A percentile compares a stretch with the other conserved stretches of the same genome.
phyloP scores from a whole-genome alignment of 1,139 yeast genomes.

The Suhomyces ambrosiae region DNA sequence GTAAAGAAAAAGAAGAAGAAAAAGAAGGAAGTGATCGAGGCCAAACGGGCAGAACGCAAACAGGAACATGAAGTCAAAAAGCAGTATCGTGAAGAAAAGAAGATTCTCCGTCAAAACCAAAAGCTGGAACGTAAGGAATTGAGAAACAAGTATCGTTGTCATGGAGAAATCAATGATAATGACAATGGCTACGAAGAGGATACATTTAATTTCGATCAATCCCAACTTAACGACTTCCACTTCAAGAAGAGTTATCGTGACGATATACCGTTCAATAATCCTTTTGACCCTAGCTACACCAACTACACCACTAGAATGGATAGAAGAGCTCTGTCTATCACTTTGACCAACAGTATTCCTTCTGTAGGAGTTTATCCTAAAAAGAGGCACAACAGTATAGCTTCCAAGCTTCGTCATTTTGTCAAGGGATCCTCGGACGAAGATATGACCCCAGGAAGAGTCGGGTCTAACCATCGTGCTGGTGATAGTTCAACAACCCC shows the following conservation, averaged over 20 bases:
- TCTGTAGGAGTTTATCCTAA: not conserved
- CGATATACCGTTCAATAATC: conserved; percentile 1
- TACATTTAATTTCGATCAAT: conserved; percentile 1
- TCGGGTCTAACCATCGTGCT: conserved; percentile 2
- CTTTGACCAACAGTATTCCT: conserved; percentile 2
- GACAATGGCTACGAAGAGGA: conserved; percentile 4
- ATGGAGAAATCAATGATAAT: not conserved
- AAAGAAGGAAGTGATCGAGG: conserved; percentile 8
- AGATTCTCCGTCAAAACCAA: conserved; percentile 11
- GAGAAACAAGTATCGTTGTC: conserved; percentile 13
- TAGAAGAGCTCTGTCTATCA: conserved; percentile 6
- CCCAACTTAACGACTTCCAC: conserved; percentile 1
- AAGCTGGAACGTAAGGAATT: conserved; percentile 15
- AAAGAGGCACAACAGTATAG: conserved; percentile 11
- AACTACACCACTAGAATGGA: conserved; percentile 5
- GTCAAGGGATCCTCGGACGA: conserved; percentile 16
- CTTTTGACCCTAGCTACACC: conserved; percentile 2
- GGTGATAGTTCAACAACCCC: conserved; percentile 9
- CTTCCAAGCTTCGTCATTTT: conserved; percentile 14
- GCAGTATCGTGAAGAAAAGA: conserved; percentile 11
- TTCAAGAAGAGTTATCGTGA: conserved; percentile 3
- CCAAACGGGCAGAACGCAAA: conserved; percentile 1
- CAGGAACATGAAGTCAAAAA: conserved; percentile 12
- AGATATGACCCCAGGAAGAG: conserved; percentile 7
- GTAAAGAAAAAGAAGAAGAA: conserved; percentile 24